These are phyloP conservation scores for Oryza rufipogon DNA, from an alignment of 176 grass and related monocot species.

Conservation along the genomic window DNA sequence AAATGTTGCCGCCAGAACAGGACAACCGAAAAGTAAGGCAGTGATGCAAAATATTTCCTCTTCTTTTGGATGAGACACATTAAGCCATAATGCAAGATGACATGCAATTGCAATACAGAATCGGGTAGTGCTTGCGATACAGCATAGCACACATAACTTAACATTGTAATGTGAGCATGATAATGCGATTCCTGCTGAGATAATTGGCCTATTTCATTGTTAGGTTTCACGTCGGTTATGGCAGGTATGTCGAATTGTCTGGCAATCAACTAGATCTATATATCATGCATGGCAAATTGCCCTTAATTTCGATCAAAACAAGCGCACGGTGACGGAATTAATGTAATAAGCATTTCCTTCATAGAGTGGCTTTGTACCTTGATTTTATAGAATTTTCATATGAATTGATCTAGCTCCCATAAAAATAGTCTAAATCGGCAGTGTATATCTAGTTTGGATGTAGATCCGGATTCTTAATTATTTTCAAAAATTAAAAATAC, in stretches of 20 bases:
- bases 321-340: neutral
- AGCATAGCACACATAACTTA: too few relatives aligned
- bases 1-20: neutral
- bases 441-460: too few relatives aligned
- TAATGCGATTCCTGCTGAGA: neutral
- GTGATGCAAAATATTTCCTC: neutral
- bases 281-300: neutral
- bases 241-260: constrained; percentile 4
- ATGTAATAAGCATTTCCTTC: neutral
- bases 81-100: constrained; percentile 19
- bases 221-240: constrained; percentile 29
- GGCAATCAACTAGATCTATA: neutral
- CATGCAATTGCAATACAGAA: constrained; percentile 14
- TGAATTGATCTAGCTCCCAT: neutral
- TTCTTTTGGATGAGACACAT: neutral
- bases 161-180: neutral
- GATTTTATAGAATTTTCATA: neutral
- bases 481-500: too few relatives aligned
- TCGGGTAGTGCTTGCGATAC: neutral
- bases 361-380: neutral
- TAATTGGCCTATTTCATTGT: constrained; percentile 3
- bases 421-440: too few relatives aligned
- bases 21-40: constrained; percentile 1
- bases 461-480: too few relatives aligned
- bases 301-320: neutral